Base-by-base conservation (phyloP, 805 yeast species). In the Kodamaea sagamina region DNA sequence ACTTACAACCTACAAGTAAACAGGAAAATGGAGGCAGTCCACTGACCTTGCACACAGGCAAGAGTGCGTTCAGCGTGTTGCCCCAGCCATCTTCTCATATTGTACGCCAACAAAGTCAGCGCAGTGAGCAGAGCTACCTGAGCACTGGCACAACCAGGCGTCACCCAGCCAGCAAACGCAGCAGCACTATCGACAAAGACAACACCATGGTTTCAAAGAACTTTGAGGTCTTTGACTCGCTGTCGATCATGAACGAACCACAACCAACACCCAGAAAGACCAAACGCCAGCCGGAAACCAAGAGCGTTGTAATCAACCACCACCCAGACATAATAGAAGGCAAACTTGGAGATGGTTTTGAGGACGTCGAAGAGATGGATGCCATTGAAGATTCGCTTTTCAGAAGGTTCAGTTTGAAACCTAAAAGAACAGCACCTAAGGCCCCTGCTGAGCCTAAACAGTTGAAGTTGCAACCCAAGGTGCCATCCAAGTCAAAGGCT, bases 371-470 rank as follows among this genome's bases (percentile, higher is more conserved):
- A 13, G 44, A 47, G 6, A 22, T 19, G 6, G 43, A 40, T 28
- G 25, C 37, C 15, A 24, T 15, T 22, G 25, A 25, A 11, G 21
- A 17, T 17, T 12, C 57, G 6, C 39, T 58, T 5, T 51, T 61
- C 39, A 57, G 63, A 32, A 52, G 58, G 39, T 47, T 61, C 32
- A 62, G 69, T 26, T 59, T 68, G 50, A 63, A 57, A 42, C 74
- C 75, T 1, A 65, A 62, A 50, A 50, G 74, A 39, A 59, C 49
- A 17, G 74, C 75, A 2, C 75, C 75, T 5, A 59, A 54, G 40
- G 59, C 68, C n/a, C 73, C 73, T 8, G 48, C 44, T 7, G 34
- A 29, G 34, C 15, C 18, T 3, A 29, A 29, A 10, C 34, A 15
- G 12, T 29, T 29, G 34, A 21, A 21, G 24, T 21, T 21, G 8